phyloP scores from a whole-genome alignment of 192 early-diverging fungal genomes.

The Gryganskiella cystojenkinii region DNA sequence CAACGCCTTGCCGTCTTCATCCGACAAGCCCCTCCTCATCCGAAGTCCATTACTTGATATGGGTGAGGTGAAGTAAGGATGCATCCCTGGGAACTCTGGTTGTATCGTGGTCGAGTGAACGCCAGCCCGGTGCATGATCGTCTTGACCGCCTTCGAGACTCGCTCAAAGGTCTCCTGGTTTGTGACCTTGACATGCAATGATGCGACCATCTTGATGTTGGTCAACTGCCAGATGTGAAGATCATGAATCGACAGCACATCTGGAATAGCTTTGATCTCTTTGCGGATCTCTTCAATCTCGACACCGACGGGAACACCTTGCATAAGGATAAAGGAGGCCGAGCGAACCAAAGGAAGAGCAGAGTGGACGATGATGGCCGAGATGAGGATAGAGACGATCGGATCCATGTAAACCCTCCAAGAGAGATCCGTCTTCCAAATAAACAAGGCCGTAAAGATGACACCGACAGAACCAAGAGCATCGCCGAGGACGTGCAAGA shows the following conservation, averaged over 20 bases:
- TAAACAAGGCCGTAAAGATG: constrained; percentile 80
- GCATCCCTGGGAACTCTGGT: constrained; percentile 77
- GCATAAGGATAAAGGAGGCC: constrained; percentile 83
- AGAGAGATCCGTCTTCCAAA: constrained; percentile 71
- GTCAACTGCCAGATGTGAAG: constrained; percentile 94
- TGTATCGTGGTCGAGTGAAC: constrained; percentile 93
- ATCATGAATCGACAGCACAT: constrained; percentile 86
- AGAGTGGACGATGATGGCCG: constrained; percentile 68
- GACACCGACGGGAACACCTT: constrained; percentile 79
- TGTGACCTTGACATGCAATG: constrained; percentile 81
- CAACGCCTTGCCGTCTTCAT: constrained; percentile 17
- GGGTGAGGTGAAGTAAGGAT: constrained; percentile 13
- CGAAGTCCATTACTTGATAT: background rate
- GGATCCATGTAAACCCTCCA: constrained; percentile 93
- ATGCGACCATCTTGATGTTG: constrained; percentile 83
- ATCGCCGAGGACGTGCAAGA: constrained; percentile 93
- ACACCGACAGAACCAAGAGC: constrained; percentile 90
- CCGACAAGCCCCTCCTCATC: constrained; percentile 1
- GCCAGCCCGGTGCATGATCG: constrained; percentile 80
- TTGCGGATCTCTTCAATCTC: constrained; percentile 70
- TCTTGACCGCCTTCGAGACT: constrained; percentile 77
- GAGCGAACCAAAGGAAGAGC: constrained; percentile 61
- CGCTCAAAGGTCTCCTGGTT: constrained; percentile 75
- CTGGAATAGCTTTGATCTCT: constrained; percentile 69
- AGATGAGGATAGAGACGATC: constrained; percentile 70